Evolutionary conservation across 129 eudicot genomes (phyloP).

Genomic region (Scalesia atractyloides): DNA sequence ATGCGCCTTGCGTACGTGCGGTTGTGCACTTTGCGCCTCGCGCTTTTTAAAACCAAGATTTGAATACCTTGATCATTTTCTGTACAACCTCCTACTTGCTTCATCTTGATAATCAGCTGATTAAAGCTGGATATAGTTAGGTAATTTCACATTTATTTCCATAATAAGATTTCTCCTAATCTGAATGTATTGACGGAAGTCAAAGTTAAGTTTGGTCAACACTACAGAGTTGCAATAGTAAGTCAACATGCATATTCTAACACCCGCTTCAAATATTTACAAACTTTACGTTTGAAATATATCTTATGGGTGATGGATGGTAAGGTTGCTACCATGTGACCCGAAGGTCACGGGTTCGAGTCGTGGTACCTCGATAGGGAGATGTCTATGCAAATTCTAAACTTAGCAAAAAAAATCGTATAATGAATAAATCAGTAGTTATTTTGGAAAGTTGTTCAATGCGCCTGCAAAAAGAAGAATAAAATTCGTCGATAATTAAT

Average conservation of each 20-base stretch:
- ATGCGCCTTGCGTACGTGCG: neutral
- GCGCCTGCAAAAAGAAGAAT: conserved; percentile 23
- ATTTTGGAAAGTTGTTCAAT: conserved; percentile 27
- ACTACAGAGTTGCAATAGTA: neutral
- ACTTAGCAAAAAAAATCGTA: conserved; percentile 11
- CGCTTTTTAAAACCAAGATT: neutral
- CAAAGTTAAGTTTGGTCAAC: neutral
- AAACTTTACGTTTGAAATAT: neutral
- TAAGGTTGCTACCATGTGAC: neutral
- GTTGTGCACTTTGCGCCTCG: too few relatives aligned
- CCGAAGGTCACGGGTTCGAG: too few relatives aligned
- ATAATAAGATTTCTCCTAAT: neutral
- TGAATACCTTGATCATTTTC: neutral
- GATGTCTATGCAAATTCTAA: conserved; percentile 19
- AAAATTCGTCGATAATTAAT: conserved; percentile 17
- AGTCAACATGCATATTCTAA: neutral
- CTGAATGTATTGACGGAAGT: neutral
- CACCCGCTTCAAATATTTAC: neutral
- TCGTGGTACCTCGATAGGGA: neutral
- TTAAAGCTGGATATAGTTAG: neutral
- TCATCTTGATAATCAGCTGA: conserved; percentile 12
- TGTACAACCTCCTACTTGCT: conserved; percentile 1
- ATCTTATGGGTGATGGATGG: neutral
- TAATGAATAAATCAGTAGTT: neutral
- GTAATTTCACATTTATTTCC: neutral